These are phyloP conservation scores for Exophiala alcalophila DNA, from an alignment of 2,329 filamentous ascomycete genomes.

Conservation along the genomic window DNA sequence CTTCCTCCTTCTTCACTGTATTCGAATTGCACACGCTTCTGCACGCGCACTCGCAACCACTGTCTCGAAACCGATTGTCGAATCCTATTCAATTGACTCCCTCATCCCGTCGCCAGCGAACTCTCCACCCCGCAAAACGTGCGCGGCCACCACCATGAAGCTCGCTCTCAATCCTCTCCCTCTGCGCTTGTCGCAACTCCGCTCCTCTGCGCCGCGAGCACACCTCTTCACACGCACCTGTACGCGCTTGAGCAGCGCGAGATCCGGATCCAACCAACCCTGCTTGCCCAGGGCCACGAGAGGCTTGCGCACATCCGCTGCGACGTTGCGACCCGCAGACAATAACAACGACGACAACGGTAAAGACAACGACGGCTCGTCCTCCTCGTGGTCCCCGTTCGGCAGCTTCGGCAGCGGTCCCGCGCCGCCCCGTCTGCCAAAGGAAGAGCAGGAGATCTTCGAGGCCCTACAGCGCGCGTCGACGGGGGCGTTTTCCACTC, in stretches of 20 bases:
- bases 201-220: slow-evolving; percentile 6
- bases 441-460: slow-evolving; percentile 85
- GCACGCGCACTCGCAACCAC: too few species aligned
- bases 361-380: background rate
- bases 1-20: too few species aligned
- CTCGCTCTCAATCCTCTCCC: too few species aligned
- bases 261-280: background rate
- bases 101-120: too few species aligned
- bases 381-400: slow-evolving; percentile 9
- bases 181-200: background rate
- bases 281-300: background rate
- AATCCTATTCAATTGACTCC: too few species aligned
- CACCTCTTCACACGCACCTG: slow-evolving; percentile 9
- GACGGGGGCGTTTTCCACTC: slow-evolving; percentile 74
- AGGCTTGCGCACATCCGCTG: slow-evolving; percentile 1
- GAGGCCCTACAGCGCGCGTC: slow-evolving; percentile 77
- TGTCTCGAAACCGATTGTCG: too few species aligned
- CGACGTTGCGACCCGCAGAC: too few species aligned
- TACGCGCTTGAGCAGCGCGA: background rate
- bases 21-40: too few species aligned
- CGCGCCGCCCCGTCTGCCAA: slow-evolving; percentile 79
- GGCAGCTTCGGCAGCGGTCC: slow-evolving; percentile 46
- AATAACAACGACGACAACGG: too few species aligned
- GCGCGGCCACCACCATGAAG: too few species aligned
- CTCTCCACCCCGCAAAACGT: too few species aligned